Evolutionary conservation across 345 rosid genomes (phyloP), one percentile per base, ranked within the genome.

Genomic region (Acer negundo): DNA sequence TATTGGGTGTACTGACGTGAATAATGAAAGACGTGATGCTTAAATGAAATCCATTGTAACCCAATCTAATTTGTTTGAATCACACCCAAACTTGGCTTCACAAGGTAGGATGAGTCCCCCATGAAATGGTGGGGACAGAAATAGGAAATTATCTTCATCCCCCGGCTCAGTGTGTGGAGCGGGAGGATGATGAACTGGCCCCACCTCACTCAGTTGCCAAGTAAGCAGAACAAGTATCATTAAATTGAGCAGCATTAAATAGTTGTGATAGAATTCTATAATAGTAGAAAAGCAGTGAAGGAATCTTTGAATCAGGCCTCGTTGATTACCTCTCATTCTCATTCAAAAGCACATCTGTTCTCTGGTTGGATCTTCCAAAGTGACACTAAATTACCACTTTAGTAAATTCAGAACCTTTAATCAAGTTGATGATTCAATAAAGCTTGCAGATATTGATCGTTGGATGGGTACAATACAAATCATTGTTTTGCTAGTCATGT

Each of bases 391-490:
- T 40, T 24, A 22, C 28, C 40, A 2, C 38, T 42, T 62, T 62
- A 24, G 3, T 62, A 24, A 42, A 59, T 24, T 73, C 26, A 6
- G 67, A 73, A 73, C 19, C 28, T 55, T 23, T 31, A 31, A n/a
- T n/a, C 13, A 59, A 59, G 47, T 8, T 61, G 16, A 13, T 3
- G 66, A 20, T 59, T 61, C 8, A 13, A 72, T 63, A 20, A 20
- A 19, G 44, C 59, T 7, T 46, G 56, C 74, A 72, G 63, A 78
- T 24, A 20, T 6, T 59, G 63, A 59, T 59, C 63, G 20, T 20
- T 55, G 46, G 47, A 47, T 51, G 49, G 70, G 55, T 58, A 26
- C 47, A 16, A 1, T 58, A 20, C 56, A 16, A 1, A 55, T 46
- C 66, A 73, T 35, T 67, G 26, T 64, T 61, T 11, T 11, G 20